These are phyloP conservation scores for Hyaloperonospora arabidopsidis DNA, from an alignment of 352 stramenopile species.

Conservation along the genomic window DNA sequence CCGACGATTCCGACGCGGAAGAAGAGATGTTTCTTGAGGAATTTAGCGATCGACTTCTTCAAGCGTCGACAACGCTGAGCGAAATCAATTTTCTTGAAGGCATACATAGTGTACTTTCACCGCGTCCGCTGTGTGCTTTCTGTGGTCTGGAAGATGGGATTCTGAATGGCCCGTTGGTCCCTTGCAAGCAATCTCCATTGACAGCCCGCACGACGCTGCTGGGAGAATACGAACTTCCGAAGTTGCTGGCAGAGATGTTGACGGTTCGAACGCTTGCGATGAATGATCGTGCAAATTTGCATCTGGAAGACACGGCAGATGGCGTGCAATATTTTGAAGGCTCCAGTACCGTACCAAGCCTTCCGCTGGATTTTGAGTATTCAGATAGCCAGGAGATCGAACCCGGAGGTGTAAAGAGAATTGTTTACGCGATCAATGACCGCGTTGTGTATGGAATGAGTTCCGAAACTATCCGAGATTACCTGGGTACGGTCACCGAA, in stretches of 20 bases:
- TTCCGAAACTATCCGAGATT: conserved; percentile 27
- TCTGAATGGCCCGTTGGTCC: conserved; percentile 44
- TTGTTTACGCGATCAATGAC: conserved; percentile 55
- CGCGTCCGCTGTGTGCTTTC: conserved; percentile 32
- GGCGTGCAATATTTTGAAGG: conserved; percentile 30
- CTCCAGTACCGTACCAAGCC: conserved; percentile 1
- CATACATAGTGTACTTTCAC: conserved; percentile 1
- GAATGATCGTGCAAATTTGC: conserved; percentile 20
- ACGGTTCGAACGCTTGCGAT: conserved; percentile 15
- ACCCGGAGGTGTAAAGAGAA: conserved; percentile 7
- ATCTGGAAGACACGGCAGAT: conserved; percentile 31
- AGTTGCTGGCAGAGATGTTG: conserved; percentile 32
- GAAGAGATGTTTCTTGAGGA: conserved; percentile 48
- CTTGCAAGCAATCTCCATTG: conserved; percentile 49
- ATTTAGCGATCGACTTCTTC: conserved; percentile 45
- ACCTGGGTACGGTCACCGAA: conserved; percentile 29
- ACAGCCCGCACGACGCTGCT: conserved; percentile 32
- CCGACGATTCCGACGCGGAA: conserved; percentile 31
- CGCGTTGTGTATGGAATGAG: conserved; percentile 40
- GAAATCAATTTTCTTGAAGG: conserved; percentile 4
- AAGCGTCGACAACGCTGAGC: not conserved
- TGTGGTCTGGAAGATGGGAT: conserved; percentile 59
- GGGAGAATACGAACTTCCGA: conserved; percentile 46
- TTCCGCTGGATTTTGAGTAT: conserved; percentile 5
- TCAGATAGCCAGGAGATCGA: conserved; percentile 2